phyloP scores from a whole-genome alignment of 2,329 filamentous ascomycete genomes.

The Lasiodiplodia sp. region DNA sequence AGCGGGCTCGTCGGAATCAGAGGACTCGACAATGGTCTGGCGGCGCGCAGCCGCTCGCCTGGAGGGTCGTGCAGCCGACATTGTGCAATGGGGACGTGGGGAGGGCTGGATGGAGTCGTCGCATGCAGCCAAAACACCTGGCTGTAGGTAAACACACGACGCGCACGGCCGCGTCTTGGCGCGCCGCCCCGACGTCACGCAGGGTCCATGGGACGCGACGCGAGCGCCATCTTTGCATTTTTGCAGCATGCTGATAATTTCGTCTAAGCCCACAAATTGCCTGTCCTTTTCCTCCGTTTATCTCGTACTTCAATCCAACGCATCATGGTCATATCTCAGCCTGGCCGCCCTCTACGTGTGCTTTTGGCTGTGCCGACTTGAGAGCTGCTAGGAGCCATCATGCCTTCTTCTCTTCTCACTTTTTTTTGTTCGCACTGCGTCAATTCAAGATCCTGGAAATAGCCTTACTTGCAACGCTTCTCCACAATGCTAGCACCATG shows the following conservation, averaged over 20 bases:
- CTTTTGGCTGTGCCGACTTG: neutral
- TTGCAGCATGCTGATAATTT: neutral
- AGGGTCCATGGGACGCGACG: neutral
- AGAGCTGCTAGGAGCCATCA: neutral
- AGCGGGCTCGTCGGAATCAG: slow-evolving; percentile 73
- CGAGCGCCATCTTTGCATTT: neutral
- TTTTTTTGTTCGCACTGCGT: neutral
- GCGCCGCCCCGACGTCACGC: slow-evolving; percentile 6
- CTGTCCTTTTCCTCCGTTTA: neutral
- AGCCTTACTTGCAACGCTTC: slow-evolving; percentile 79
- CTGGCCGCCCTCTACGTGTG: neutral
- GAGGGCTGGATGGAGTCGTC: slow-evolving; percentile 6
- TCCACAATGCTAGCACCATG: slow-evolving; percentile 90
- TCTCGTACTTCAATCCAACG: neutral
- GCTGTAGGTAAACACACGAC: slow-evolving; percentile 3
- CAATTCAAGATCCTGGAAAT: no score
- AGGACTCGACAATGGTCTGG: slow-evolving; percentile 74
- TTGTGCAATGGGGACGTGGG: neutral
- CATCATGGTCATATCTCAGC: no score
- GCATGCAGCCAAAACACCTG: slow-evolving; percentile 9
- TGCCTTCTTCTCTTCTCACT: neutral
- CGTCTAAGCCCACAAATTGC: neutral
- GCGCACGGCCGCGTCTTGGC: slow-evolving; percentile 22
- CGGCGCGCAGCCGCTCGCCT: slow-evolving; percentile 70
- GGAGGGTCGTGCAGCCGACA: slow-evolving; percentile 57